Base-by-base conservation (phyloP, 2,329 filamentous ascomycete species). In the Beauveria medogensis region DNA sequence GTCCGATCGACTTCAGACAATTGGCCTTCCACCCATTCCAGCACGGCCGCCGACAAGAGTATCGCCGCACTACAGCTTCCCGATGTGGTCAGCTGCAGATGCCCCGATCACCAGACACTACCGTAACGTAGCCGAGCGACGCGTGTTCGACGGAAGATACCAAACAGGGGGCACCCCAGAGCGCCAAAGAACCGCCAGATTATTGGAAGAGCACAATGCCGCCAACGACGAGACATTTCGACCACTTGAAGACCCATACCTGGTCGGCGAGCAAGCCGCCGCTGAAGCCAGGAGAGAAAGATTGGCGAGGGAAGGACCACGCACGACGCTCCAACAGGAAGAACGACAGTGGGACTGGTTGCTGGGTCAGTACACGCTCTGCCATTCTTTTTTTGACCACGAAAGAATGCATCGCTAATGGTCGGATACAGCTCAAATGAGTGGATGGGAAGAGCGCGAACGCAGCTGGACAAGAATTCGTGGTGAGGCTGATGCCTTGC, bases 251-350 rank as follows among this genome's bases (percentile, higher is more conserved):
- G 87, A 89, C 65, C 86, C 86, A 0, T 80, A 86, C 61, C 74
- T 89, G 10, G 87, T 89, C 2, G 87, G 87, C 40, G 85, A 88
- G 72, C 79, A 79, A 55, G 86, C 85, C 3, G 87, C 87, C 2
- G 75, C 77, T 10, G 72, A 78, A 63, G 84, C 85, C 8, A 77
- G 83, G 48, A 72, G 74, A n/a, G 82, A 83, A 67, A 77, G 86
- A 63, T 70, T 87, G 30, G 78, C 78, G n/a, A 74, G 80, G 57
- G 81, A 87, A 72, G 78, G 76, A 44, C 78, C 78, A 1, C 80
- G 81, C 28, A 82, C 83, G 62, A 72, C 84, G 47, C 72, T 88
- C 59, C 71, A 81, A 48, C 74, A 77, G 37, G 83, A 87, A 72
- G 82, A 86, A 65, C 74, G 76, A 62, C 76, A 82, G 53, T 86